Evolutionary conservation across 2,329 filamentous ascomycete species (phyloP).

Genomic region (Fusarium verrucosum): DNA sequence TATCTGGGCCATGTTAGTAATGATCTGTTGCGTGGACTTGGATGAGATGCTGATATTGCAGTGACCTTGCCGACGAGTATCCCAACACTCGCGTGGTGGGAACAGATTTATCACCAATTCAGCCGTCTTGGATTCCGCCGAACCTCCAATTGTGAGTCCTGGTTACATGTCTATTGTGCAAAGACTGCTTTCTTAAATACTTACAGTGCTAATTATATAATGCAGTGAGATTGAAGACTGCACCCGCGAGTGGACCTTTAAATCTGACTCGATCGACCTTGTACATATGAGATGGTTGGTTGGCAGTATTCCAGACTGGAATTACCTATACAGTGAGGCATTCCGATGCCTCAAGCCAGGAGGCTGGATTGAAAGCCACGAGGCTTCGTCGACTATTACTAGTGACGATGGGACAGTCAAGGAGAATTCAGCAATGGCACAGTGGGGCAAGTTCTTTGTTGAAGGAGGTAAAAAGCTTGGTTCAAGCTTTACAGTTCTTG

Average conservation of each 20-base stretch:
- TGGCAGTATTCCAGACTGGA: neutral
- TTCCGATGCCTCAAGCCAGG: neutral
- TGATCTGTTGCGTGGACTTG: accelerated
- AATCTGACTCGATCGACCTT: neutral
- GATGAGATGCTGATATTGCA: neutral
- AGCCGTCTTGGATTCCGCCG: neutral
- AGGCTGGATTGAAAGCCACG: neutral
- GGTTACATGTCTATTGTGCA: neutral
- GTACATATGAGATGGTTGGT: neutral
- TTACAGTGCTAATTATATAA: neutral
- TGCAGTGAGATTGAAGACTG: neutral
- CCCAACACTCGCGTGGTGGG: neutral
- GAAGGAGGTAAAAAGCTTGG: neutral
- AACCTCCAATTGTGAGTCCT: neutral
- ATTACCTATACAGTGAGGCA: neutral
- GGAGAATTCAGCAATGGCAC: neutral
- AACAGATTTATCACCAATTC: neutral
- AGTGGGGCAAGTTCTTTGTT: neutral
- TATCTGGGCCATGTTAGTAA: neutral
- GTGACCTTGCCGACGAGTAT: neutral
- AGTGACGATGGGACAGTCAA: neutral
- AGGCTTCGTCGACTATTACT: neutral
- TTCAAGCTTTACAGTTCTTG: neutral
- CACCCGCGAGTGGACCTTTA: neutral
- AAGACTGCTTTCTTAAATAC: neutral